A percentile compares a stretch with the other conserved stretches of the same genome.
Conservation (phyloP, 768 basidiomycete genomes). For the Flagelloscypha sp. region DNA sequence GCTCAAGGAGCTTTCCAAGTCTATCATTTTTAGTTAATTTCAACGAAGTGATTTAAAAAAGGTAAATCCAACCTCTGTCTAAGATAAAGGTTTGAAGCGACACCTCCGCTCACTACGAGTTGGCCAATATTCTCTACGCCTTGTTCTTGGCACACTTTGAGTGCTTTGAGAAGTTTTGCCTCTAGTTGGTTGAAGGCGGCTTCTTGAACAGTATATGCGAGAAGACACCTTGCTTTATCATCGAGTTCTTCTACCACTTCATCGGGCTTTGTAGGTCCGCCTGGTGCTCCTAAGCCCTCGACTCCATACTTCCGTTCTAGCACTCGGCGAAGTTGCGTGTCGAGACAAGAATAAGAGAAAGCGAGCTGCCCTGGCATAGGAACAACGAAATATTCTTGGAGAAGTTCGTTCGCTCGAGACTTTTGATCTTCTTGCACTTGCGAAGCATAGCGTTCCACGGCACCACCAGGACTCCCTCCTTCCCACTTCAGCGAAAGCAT, state of each 20-base stretch:
- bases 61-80: background rate
- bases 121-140: slow-evolving; percentile 41
- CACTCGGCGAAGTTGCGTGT: slow-evolving; percentile 58
- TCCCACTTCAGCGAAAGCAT: slow-evolving; percentile 61
- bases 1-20: slow-evolving; percentile 22
- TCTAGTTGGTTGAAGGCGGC: slow-evolving; percentile 67
- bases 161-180: slow-evolving; percentile 56
- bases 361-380: slow-evolving; percentile 46
- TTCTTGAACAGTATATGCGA: slow-evolving; percentile 68
- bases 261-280: slow-evolving; percentile 33
- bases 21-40: too few species aligned
- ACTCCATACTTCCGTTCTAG: too few species aligned
- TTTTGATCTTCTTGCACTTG: slow-evolving; percentile 19
- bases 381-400: slow-evolving; percentile 31
- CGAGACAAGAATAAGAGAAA: slow-evolving; percentile 78
- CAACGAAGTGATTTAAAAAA: background rate
- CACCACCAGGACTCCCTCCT: slow-evolving; percentile 63
- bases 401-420: too few species aligned
- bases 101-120: slow-evolving; percentile 86
- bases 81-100: slow-evolving; percentile 78
- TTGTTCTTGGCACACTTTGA: slow-evolving; percentile 33
- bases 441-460: slow-evolving; percentile 65
- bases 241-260: slow-evolving; percentile 32
- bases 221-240: slow-evolving; percentile 27
- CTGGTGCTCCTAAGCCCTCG: slow-evolving; percentile 24